Evolutionary conservation across 2,329 filamentous ascomycete species (phyloP), one percentile per base, ranked within the genome.

Genomic region (Periconia digitata): DNA sequence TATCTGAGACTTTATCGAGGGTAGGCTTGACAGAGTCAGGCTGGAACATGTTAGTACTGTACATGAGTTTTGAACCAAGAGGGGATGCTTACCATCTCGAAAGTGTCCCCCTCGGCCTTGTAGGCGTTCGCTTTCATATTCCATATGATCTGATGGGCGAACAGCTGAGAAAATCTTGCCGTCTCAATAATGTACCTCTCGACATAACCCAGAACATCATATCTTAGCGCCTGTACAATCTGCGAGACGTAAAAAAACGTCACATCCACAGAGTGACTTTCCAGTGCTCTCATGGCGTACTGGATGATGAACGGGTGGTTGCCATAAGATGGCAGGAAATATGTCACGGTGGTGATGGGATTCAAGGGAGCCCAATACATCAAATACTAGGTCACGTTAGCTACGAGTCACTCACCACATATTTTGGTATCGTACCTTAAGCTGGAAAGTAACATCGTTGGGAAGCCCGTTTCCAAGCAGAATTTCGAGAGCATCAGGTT

Each of bases 61-160:
- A 13, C 8, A 34, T 16, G 27, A 13, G 4, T 13, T 13, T 12
- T 4, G 27, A 12, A 5, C n/a, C n/a, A 32, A 32, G 12, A 6
- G 3, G 12, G 15, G n/a, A 3, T 16, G 73, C 85, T 78, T 76
- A 89, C 86, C 54, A 95, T 83, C 61, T 87, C 84, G 13, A 87
- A 92, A 58, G 96, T 90, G n/a, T n/a, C n/a, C n/a, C n/a, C n/a
- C 62, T 99, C 92, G 57, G 99, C 95, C 71, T 96, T 99, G 79
- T 89, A 99, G 1, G 92, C 89, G 70, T 99, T 99, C 24, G 94
- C 94, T 71, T 97, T 99, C 87, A 99, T 99, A 70, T 99, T 99
- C 94, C 95, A 99, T 67, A 99, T 99, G 58, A 99, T 97, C 64
- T 99, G 94, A 70, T 99, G 95, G 2, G 95, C 92, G 72, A 99